phyloP scores from a whole-genome alignment of 106 monocot species.

The Allium fistulosum region DNA sequence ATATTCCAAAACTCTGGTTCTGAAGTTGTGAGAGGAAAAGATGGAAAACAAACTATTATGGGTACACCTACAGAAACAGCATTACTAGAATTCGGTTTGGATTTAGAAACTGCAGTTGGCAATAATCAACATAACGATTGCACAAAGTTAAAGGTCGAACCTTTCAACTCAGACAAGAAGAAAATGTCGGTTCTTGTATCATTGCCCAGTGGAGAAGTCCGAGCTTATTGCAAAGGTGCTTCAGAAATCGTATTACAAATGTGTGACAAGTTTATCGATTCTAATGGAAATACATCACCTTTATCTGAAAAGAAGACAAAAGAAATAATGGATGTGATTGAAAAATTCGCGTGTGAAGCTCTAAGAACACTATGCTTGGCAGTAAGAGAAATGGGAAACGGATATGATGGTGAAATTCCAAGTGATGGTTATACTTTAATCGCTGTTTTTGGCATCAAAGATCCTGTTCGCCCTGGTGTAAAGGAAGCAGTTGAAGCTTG shows the following conservation, averaged over 20 bases:
- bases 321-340: slow-evolving; percentile 41
- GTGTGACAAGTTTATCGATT: slow-evolving; percentile 65
- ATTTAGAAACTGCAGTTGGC: slow-evolving; percentile 39
- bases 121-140: slow-evolving; percentile 30
- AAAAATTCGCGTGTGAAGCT: slow-evolving; percentile 70
- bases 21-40: slow-evolving; percentile 62
- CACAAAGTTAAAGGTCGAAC: slow-evolving; percentile 75
- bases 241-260: slow-evolving; percentile 78
- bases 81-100: slow-evolving; percentile 76
- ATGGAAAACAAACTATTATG: slow-evolving; percentile 52
- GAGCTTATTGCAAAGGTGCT: slow-evolving; percentile 89
- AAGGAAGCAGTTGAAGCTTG: slow-evolving; percentile 82
- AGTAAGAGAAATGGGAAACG: slow-evolving; percentile 48
- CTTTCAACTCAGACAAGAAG: slow-evolving; percentile 91
- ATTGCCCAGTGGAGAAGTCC: slow-evolving; percentile 34
- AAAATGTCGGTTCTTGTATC: slow-evolving; percentile 87
- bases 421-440: slow-evolving; percentile 67
- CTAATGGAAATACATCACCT: slow-evolving; percentile 35
- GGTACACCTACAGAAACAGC: slow-evolving; percentile 97
- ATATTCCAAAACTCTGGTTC: slow-evolving; percentile 75
- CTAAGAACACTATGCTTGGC: slow-evolving; percentile 87
- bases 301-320: slow-evolving; percentile 44
- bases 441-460: slow-evolving; percentile 93
- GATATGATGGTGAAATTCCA: slow-evolving; percentile 43
- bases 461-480: slow-evolving; percentile 85